Evolutionary conservation across 768 basidiomycete species (phyloP), one percentile per base, ranked within the genome.

Genomic region (Mycena galopus): DNA sequence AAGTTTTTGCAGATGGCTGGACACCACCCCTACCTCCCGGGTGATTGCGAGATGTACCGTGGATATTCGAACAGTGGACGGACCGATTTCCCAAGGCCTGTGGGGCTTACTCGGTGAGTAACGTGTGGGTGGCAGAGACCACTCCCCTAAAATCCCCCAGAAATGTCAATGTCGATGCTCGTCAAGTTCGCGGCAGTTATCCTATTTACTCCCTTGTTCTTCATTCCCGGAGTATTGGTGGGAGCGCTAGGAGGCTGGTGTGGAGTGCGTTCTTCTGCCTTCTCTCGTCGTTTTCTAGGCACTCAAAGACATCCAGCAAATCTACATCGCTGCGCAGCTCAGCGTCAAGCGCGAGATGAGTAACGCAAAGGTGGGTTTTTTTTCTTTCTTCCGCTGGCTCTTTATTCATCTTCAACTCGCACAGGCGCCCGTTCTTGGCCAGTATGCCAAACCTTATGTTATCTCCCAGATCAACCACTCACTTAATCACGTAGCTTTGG

Each of bases 31-130:
- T 9, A 71, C 75, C 4, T 71, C 74, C 4, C 84, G 88, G 1
- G 84, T 89, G 64, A 86, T 88, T 39, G 79, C 87, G 19, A 80
- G 88, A 32, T 85, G 85, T 71, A 88, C 88, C 0, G 84, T 87
- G 56, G 88, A 89, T 75, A 86, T 89, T 11, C 80, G 87, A 29
- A 69, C 74, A 50, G 72, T 80, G 35, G 61, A 60, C 55, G 68
- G 71, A 5, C 32, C 67, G 29, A 84, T 86, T 64, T 85, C 83
- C 80, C 84, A 12, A 81, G 85, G 63, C 10, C 21, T 75, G 7
- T 75, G 74, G 74, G 64, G n/a, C 1, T 63, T 75, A 3, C 27
- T 71, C n/a, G 72, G 72, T 85, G 84, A 70, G 83, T 83, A 14
- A 75, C 76, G 33, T 62, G 50, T 29, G 10, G 57, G 21, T 33